Evolutionary conservation across 257 asterid species (phyloP).

Genomic region (Nicotiana tomentosiformis): DNA sequence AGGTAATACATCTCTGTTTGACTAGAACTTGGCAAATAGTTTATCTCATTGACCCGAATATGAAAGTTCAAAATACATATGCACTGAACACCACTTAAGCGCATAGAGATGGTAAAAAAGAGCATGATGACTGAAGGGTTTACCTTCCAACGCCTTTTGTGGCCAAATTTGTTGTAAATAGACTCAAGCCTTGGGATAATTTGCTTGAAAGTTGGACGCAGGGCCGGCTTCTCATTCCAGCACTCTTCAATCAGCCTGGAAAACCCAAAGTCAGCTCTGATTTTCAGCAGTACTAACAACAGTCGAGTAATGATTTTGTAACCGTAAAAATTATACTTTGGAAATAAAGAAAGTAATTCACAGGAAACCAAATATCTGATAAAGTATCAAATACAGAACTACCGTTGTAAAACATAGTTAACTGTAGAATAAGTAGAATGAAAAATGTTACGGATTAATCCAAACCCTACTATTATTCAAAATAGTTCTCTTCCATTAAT

Average conservation of each 20-base stretch:
- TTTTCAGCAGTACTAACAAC: background rate
- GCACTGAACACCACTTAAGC: background rate
- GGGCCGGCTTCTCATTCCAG: conserved; percentile 66
- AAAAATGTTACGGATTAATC: background rate
- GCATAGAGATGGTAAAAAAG: background rate
- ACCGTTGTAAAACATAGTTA: background rate
- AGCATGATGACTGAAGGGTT: background rate
- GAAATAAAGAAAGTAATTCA: background rate
- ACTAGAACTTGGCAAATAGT: background rate
- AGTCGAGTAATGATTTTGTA: background rate
- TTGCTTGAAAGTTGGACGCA: conserved; percentile 79
- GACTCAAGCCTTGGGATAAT: conserved; percentile 74
- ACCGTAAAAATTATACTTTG: background rate
- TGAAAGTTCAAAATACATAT: background rate
- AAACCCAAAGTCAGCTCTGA: conserved; percentile 8
- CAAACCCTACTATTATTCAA: too few species aligned
- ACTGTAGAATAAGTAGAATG: background rate
- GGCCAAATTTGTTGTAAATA: conserved; percentile 61
- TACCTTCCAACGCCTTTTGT: conserved; percentile 86
- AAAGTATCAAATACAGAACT: background rate
- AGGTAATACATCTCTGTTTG: background rate
- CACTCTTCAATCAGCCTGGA: conserved; percentile 87
- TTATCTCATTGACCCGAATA: background rate
- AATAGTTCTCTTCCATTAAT: background rate
- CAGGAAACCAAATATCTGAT: background rate